A percentile compares a stretch with the other conserved stretches of the same genome.
Conservation (phyloP, 2,329 filamentous ascomycete species). For the Aureobasidium musti region DNA sequence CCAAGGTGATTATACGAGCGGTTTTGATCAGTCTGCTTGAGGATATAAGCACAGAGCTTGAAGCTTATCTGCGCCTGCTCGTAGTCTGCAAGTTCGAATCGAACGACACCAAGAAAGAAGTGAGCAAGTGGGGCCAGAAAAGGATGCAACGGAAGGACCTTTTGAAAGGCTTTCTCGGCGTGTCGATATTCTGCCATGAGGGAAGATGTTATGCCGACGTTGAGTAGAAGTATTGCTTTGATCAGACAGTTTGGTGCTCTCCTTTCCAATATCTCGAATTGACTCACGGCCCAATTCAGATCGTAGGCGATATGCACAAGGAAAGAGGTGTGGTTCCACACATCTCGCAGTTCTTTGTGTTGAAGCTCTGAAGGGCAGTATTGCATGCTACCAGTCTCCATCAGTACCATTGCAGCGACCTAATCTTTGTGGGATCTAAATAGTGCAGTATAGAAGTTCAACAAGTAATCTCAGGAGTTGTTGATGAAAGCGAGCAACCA, state of each 20-base stretch:
- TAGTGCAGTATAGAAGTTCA: neutral
- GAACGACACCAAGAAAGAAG: constrained; percentile 39
- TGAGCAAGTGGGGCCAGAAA: constrained; percentile 28
- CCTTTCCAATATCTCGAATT: constrained; percentile 36
- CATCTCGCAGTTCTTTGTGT: constrained; percentile 31
- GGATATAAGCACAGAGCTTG: constrained; percentile 14
- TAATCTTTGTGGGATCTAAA: neutral
- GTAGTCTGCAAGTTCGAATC: constrained; percentile 35
- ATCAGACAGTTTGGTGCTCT: constrained; percentile 30
- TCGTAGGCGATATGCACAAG: constrained; percentile 39
- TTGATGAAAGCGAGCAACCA: neutral
- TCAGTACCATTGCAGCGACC: neutral
- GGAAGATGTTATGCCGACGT: constrained; percentile 38
- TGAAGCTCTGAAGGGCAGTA: neutral
- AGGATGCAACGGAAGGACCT: constrained; percentile 29
- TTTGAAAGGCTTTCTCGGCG: constrained; percentile 35
- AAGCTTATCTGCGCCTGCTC: constrained; percentile 25
- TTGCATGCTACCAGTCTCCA: neutral
- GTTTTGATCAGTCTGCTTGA: constrained; percentile 2
- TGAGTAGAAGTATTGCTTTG: constrained; percentile 36
- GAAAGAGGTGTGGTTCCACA: constrained; percentile 42
- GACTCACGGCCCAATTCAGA: constrained; percentile 38
- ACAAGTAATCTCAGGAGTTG: too few species aligned
- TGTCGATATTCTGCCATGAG: constrained; percentile 38
- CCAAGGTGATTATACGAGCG: neutral